A percentile compares a stretch with the other conserved stretches of the same genome.
These are phyloP conservation scores for Mucor racemosus DNA, from an alignment of 371 early-diverging fungal species.

Conservation along the genomic window DNA sequence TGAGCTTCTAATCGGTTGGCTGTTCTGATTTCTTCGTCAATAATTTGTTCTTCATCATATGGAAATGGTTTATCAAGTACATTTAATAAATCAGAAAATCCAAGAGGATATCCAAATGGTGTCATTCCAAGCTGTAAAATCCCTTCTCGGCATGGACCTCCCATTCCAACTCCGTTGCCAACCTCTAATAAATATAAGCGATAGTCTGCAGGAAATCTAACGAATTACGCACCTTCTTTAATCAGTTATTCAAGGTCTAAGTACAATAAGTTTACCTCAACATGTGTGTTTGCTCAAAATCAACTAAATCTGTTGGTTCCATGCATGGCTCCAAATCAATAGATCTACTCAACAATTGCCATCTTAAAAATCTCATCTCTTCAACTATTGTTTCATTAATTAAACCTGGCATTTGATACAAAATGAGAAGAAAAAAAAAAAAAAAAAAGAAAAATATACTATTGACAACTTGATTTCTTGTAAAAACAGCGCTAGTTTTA, in stretches of 20 bases:
- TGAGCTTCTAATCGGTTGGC: neutral
- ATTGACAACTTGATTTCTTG: neutral
- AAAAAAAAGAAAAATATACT: neutral
- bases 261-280: slow-evolving; percentile 5
- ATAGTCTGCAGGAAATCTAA: slow-evolving; percentile 18
- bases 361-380: neutral
- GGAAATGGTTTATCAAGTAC: slow-evolving; percentile 12
- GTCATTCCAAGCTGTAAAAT: slow-evolving; percentile 11
- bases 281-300: slow-evolving; percentile 3
- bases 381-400: neutral
- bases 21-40: neutral
- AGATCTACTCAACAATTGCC: neutral
- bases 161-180: slow-evolving; percentile 8
- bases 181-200: slow-evolving; percentile 11
- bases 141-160: slow-evolving; percentile 7
- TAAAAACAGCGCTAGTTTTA: neutral
- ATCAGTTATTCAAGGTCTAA: no score
- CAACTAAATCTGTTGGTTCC: neutral
- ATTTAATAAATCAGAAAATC: neutral
- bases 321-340: slow-evolving; percentile 3
- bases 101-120: slow-evolving; percentile 10
- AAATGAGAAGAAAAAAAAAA: neutral
- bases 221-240: neutral
- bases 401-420: neutral
- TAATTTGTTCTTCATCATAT: neutral